Conservation (phyloP, 1,139 yeast species). For the Hansenula lynferdii region DNA sequence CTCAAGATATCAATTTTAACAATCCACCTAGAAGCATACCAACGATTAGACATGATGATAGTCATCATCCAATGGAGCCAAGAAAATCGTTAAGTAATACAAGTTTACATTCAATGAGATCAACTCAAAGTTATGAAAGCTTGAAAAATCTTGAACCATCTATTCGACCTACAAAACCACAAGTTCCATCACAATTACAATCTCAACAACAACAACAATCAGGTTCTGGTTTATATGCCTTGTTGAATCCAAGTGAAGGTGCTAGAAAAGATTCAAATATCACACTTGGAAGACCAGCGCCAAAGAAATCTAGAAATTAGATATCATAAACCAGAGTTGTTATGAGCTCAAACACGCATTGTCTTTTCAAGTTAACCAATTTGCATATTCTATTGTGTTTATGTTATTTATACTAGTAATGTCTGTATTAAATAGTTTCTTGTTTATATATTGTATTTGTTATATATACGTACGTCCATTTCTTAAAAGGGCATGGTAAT, state of each 20-base stretch:
- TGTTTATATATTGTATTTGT: no score
- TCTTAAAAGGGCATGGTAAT: no score
- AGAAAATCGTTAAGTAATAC: constrained; percentile 10
- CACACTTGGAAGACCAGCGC: not conserved
- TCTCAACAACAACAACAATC: not conserved
- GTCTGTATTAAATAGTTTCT: no score
- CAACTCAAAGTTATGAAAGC: constrained; percentile 1
- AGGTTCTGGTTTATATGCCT: constrained; percentile 21
- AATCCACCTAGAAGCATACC: constrained; percentile 30
- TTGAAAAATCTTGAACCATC: not conserved
- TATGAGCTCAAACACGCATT: no score
- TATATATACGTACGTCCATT: no score
- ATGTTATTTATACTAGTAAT: no score
- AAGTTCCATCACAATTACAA: not conserved
- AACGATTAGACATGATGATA: not conserved
- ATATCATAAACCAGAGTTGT: no score
- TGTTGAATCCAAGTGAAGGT: constrained; percentile 18
- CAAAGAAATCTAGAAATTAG: constrained; percentile 1
- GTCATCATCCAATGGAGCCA: constrained; percentile 3
- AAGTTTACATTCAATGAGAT: constrained; percentile 1
- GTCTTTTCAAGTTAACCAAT: no score
- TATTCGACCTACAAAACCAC: not conserved
- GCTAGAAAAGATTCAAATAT: constrained; percentile 6
- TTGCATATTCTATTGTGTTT: no score
- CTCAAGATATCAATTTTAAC: constrained; percentile 14